Evolutionary conservation across 495 filamentous ascomycete species (phyloP), one percentile per base, ranked within the genome.

Genomic region (Penicillium odoratum): DNA sequence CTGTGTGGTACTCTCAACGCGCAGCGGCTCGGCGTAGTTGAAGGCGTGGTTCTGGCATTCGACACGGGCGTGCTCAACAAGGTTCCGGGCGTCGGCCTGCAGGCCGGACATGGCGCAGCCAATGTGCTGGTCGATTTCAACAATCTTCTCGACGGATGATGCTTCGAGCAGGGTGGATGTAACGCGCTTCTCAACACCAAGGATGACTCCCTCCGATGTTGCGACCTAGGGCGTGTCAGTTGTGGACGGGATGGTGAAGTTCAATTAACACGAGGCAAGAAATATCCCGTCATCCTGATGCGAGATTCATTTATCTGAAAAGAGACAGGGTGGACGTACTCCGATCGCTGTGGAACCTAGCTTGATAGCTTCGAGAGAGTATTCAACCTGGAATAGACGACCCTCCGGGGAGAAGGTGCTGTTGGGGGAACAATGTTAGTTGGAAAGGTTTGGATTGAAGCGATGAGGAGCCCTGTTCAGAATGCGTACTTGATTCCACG

Each of bases 391-490:
- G 86, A 98, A 98, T 74, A 98, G 89, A 79, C 94, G 94, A 67
- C 94, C 94, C 84, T 98, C 94, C 48, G 94, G 94, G 63, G 94
- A 98, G 88, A 98, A 98, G 84, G 94, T 98, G 84, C 93, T 98
- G 72, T 51, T 30, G 40, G n/a, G n/a, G 47, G 7, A 29, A 30
- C 44, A 68, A 59, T 38, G 65, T 78, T 61, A 78, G 72, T 64
- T 15, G 25, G 21, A n/a, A 8, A 6, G 25, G 11, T 54, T 59
- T 29, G 10, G 36, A 57, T 48, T 6, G 51, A 9, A n/a, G 45
- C 4, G 13, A 16, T 21, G 53, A 1, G 25, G 51, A 10, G 40
- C 54, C 51, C 4, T 53, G 33, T 16, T 25, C 10, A 53, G 43
- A 54, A 36, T 53, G 74, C 87, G 62, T 87, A 98, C 93, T 98